A percentile compares a stretch with the other conserved stretches of the same genome.
Conservation (phyloP, 495 filamentous ascomycete species). For the Talaromyces liani region DNA sequence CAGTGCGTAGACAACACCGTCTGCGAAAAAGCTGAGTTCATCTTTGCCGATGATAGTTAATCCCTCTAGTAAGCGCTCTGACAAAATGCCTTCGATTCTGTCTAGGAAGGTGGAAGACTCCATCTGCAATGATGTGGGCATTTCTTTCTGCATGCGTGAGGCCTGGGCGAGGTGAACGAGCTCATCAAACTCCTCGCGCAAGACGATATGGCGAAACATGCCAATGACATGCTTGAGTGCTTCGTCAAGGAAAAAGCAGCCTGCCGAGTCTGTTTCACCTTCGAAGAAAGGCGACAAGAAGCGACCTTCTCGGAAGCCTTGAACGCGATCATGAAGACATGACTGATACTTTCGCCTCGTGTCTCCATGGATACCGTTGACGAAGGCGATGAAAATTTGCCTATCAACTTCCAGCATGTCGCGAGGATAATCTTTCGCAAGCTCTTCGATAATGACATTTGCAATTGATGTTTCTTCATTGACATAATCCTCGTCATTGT, state of each 20-base stretch:
- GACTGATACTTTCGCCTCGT: constrained; percentile 25
- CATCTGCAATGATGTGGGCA: not conserved
- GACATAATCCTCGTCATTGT: constrained; percentile 10
- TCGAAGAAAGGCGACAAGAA: constrained; percentile 29
- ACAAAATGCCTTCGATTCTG: constrained; percentile 31
- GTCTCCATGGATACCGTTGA: constrained; percentile 38
- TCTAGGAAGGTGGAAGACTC: constrained; percentile 14
- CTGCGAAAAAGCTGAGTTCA: constrained; percentile 38
- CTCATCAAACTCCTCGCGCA: constrained; percentile 30
- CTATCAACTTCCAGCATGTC: constrained; percentile 36
- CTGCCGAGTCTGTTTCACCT: constrained; percentile 21
- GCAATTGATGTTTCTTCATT: constrained; percentile 11
- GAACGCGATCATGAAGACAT: constrained; percentile 28
- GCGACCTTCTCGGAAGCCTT: constrained; percentile 29
- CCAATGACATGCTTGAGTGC: constrained; percentile 35
- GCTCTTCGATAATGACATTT: constrained; percentile 15
- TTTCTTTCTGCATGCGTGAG: constrained; percentile 4
- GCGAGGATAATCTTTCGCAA: constrained; percentile 27
- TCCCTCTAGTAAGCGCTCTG: constrained; percentile 26
- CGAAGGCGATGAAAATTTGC: constrained; percentile 35
- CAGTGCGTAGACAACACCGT: constrained; percentile 31
- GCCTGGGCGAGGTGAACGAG: constrained; percentile 18
- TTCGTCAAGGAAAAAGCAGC: constrained; percentile 26
- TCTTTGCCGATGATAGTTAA: constrained; percentile 27
- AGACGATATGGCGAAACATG: constrained; percentile 32